Percentiles rank a stretch among this genome's conserved stretches.
Evolutionary conservation across 139 green algal species (phyloP).

Genomic region (Picochlorum sp.): DNA sequence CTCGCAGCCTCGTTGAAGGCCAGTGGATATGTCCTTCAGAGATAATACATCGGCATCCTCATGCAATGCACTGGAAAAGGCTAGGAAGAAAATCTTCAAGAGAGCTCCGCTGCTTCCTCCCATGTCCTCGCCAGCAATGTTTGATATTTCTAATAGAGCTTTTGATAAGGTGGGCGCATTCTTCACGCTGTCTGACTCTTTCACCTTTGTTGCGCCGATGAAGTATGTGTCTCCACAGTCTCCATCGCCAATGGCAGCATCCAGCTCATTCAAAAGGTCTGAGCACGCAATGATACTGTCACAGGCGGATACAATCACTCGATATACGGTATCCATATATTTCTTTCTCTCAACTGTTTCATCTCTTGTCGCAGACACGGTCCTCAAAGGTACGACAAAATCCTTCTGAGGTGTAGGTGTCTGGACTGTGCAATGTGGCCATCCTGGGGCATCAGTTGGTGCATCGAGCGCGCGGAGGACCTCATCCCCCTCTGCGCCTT

Average conservation of each 20-base stretch:
- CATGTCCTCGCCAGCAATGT: slow-evolving; percentile 34
- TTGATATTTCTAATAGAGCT: slow-evolving; percentile 21
- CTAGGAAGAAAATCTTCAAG: slow-evolving; percentile 42
- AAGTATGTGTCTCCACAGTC: slow-evolving; percentile 72
- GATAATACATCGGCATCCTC: background rate
- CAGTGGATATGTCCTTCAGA: slow-evolving; percentile 8
- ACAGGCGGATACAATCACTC: slow-evolving; percentile 15
- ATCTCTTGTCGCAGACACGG: background rate
- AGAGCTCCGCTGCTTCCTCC: slow-evolving; percentile 61
- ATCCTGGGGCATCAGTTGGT: slow-evolving; percentile 18
- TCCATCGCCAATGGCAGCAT: slow-evolving; percentile 68
- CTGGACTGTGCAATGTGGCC: background rate
- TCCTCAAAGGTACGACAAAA: background rate
- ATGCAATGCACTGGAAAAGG: slow-evolving; percentile 16
- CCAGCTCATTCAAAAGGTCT: slow-evolving; percentile 46
- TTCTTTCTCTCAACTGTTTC: background rate
- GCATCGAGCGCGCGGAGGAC: slow-evolving; percentile 41
- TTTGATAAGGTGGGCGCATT: slow-evolving; percentile 16
- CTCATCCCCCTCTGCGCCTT: background rate
- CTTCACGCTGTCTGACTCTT: slow-evolving; percentile 18
- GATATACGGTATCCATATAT: background rate
- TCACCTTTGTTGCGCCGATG: slow-evolving; percentile 41
- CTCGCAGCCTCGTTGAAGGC: slow-evolving; percentile 40
- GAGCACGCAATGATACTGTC: slow-evolving; percentile 26
- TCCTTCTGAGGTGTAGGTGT: slow-evolving; percentile 12